Percentiles rank a stretch among this genome's conserved stretches.
Conservation (phyloP, 345 rosid species). For the Brassica carinata region DNA sequence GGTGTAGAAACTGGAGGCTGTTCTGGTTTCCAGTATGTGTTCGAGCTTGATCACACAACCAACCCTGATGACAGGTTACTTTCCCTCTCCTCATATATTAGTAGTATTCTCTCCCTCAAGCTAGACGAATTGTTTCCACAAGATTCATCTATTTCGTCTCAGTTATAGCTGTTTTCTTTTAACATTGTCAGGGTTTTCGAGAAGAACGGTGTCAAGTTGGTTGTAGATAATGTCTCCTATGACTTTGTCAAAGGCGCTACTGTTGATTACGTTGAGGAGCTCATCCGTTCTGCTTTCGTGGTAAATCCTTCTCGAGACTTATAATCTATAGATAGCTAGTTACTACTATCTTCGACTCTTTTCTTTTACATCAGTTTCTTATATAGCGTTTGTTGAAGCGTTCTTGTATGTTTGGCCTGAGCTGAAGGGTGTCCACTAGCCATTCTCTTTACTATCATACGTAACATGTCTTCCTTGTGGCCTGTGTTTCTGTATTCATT, state of each 20-base stretch:
- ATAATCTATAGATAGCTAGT: background rate
- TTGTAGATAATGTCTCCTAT: conserved; percentile 78
- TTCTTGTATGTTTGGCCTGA: conserved; percentile 5
- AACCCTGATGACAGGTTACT: conserved; percentile 78
- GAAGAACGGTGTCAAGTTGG: conserved; percentile 72
- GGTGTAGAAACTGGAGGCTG: conserved; percentile 98
- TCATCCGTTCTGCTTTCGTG: conserved; percentile 86
- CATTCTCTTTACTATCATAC: background rate
- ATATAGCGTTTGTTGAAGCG: background rate
- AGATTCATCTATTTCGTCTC: no score
- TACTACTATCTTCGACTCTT: background rate
- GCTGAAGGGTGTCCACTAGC: background rate
- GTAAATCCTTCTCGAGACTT: conserved; percentile 40
- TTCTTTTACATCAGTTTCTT: background rate
- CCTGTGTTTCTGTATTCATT: background rate
- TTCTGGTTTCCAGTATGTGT: conserved; percentile 94
- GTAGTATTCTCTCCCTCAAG: no score
- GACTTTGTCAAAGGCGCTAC: conserved; percentile 98
- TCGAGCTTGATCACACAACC: conserved; percentile 68
- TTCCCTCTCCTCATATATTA: background rate
- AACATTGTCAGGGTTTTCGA: conserved; percentile 59
- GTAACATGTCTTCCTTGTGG: background rate
- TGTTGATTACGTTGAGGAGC: conserved; percentile 88
- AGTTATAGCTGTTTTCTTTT: background rate
- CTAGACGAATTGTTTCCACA: no score